Evolutionary conservation across 2,329 filamentous ascomycete species (phyloP).

Genomic region (Periconia sp.): DNA sequence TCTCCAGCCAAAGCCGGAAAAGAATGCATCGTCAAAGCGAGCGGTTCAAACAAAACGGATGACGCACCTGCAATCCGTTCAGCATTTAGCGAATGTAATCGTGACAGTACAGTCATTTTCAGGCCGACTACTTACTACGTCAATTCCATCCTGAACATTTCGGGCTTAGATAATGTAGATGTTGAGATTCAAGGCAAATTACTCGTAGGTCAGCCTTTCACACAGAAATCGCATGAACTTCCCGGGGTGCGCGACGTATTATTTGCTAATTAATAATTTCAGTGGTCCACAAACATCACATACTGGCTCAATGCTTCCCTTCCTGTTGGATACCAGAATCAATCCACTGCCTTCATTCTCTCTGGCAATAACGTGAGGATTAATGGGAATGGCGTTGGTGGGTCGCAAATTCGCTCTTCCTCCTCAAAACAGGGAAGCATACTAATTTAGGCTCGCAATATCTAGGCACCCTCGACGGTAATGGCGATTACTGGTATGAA

Average conservation of each 20-base stretch:
- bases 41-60: constrained; percentile 26
- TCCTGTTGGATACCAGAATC: constrained; percentile 41
- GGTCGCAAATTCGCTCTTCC: too few relatives aligned
- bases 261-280: too few relatives aligned
- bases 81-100: constrained; percentile 29
- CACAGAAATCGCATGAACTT: too few relatives aligned
- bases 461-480: constrained; percentile 66
- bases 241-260: too few relatives aligned
- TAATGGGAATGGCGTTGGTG: constrained; percentile 55
- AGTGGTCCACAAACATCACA: constrained; percentile 32
- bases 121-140: constrained; percentile 28
- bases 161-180: constrained; percentile 28
- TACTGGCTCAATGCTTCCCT: constrained; percentile 38
- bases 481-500: constrained; percentile 67
- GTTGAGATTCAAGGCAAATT: constrained; percentile 33
- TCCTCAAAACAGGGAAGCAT: too few relatives aligned
- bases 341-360: constrained; percentile 35
- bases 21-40: constrained; percentile 19
- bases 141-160: constrained; percentile 29
- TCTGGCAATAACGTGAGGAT: constrained; percentile 60
- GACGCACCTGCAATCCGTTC: constrained; percentile 33
- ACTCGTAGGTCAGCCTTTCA: constrained; percentile 20
- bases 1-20: too few relatives aligned
- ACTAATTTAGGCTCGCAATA: too few relatives aligned
- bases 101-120: constrained; percentile 29